A percentile compares a stretch with the other conserved stretches of the same genome.
Evolutionary conservation across 139 green algal genomes (phyloP).

Genomic region (Coccomyxa sp.): DNA sequence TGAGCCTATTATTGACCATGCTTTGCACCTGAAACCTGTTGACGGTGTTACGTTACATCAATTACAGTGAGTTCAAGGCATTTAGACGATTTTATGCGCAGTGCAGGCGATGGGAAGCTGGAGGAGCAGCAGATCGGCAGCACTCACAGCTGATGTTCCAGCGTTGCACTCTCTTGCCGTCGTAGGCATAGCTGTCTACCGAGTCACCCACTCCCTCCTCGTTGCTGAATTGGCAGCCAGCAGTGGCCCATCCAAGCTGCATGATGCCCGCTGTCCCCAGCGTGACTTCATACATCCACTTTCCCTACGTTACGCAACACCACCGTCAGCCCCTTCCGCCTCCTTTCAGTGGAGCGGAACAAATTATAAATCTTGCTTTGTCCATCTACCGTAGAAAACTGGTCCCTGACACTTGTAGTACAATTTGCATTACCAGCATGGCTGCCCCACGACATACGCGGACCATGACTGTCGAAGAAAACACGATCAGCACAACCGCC

Average conservation of each 20-base stretch:
- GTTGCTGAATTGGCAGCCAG: conserved; percentile 76
- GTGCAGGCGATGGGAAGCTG: background rate
- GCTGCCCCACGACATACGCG: too few relatives aligned
- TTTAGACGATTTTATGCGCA: background rate
- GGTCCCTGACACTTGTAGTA: too few relatives aligned
- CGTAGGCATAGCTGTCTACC: conserved; percentile 62
- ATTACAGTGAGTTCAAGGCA: background rate
- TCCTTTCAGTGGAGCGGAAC: too few relatives aligned
- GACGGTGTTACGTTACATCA: too few relatives aligned
- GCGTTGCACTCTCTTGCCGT: conserved; percentile 78
- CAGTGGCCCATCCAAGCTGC: conserved; percentile 88
- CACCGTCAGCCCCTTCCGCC: too few relatives aligned
- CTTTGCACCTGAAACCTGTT: too few relatives aligned
- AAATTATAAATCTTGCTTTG: too few relatives aligned
- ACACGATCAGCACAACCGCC: background rate
- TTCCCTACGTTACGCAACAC: conserved; percentile 23
- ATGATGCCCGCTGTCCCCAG: conserved; percentile 75
- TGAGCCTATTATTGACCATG: background rate
- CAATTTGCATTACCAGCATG: too few relatives aligned
- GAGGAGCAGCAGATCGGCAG: background rate
- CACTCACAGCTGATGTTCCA: conserved; percentile 73
- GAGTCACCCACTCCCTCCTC: conserved; percentile 93
- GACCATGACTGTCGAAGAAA: background rate
- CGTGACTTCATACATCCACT: conserved; percentile 88
- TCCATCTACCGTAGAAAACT: too few relatives aligned